Evolutionary conservation across 768 basidiomycete species (phyloP).

Genomic region (Boletus reticuloceps): DNA sequence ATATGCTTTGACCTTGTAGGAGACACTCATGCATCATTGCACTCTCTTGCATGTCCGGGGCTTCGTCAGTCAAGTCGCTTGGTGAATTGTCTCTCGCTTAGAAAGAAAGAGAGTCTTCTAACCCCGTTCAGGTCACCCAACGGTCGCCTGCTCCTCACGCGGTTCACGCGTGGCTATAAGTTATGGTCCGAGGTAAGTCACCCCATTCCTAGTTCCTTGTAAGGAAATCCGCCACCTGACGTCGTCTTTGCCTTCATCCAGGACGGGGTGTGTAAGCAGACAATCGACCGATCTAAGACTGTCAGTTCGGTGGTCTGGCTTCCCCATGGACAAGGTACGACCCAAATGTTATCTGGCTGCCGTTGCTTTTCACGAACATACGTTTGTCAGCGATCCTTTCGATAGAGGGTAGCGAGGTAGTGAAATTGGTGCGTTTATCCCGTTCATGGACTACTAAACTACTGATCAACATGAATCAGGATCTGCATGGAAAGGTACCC

Average conservation of each 20-base stretch:
- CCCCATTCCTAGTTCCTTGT: too few species aligned
- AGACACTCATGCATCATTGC: constrained; percentile 40
- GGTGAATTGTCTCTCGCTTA: constrained; percentile 26
- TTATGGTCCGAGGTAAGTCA: constrained; percentile 46
- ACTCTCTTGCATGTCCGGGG: constrained; percentile 48
- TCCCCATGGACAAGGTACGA: constrained; percentile 43
- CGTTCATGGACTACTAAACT: not conserved
- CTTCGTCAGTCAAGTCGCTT: constrained; percentile 54
- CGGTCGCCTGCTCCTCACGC: constrained; percentile 44
- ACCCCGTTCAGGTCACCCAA: constrained; percentile 41
- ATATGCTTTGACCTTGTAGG: constrained; percentile 27
- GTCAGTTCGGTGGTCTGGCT: constrained; percentile 52
- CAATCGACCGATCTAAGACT: constrained; percentile 43
- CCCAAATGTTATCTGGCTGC: not conserved
- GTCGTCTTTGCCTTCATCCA: constrained; percentile 11
- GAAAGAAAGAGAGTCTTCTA: not conserved
- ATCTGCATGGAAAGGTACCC: constrained; percentile 39
- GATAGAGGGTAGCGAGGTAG: constrained; percentile 46
- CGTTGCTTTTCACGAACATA: not conserved
- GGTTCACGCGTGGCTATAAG: constrained; percentile 47
- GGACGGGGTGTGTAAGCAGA: constrained; percentile 49
- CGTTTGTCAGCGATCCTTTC: constrained; percentile 42
- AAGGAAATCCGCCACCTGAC: not conserved
- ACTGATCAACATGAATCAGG: constrained; percentile 26
- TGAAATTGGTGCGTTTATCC: constrained; percentile 37